Base-by-base conservation (phyloP, 2,329 filamentous ascomycete species). In the Passalora sequoiae region DNA sequence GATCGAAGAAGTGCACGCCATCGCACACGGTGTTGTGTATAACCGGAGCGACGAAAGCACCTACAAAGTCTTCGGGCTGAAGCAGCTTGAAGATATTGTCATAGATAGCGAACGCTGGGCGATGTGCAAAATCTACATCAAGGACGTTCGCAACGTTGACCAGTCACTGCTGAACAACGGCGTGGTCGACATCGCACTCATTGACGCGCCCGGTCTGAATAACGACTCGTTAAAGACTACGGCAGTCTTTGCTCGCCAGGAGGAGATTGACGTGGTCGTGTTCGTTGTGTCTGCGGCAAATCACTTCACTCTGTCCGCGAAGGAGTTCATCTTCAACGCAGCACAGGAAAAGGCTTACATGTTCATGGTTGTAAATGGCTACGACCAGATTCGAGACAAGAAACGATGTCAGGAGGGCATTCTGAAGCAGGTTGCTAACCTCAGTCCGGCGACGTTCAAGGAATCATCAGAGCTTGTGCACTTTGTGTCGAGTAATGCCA, bases 301-400 rank as follows among this genome's bases (percentile, higher is more conserved):
- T 55, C 92, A 98, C 67, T 97, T 98, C 62, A 98, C 92, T 0
- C 81, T 94, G 42, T 95, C 92, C 1, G 89, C 92, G n/a, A 94
- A 86, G 67, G 92, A 98, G 59, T 98, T 98, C 60, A 95, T 98
- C 50, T 86, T 86, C 74, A 91, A 91, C 38, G 92, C 92, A 1
- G 92, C 92, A 1, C 81, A 91, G 29, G 92, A 98, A 62, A 98
- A 98, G 68, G 91, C 92, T 0, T 98, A 98, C 62, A 89, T 98
- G 50, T 98, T 98, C 66, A 94, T 98, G 66, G 92, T 98, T 10
- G 92, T 98, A 54, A 98, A 98, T 63, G 89, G 91, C 13, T 98
- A 89, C 59, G 92, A 98, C 66, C 84, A 85, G 49, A 97, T 98
- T 58, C 78, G 84, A 51, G 89, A 97, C 66, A 92, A 96, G 70